phyloP scores from a whole-genome alignment of 2,329 filamentous ascomycete species.

The Pyricularia sp. region DNA sequence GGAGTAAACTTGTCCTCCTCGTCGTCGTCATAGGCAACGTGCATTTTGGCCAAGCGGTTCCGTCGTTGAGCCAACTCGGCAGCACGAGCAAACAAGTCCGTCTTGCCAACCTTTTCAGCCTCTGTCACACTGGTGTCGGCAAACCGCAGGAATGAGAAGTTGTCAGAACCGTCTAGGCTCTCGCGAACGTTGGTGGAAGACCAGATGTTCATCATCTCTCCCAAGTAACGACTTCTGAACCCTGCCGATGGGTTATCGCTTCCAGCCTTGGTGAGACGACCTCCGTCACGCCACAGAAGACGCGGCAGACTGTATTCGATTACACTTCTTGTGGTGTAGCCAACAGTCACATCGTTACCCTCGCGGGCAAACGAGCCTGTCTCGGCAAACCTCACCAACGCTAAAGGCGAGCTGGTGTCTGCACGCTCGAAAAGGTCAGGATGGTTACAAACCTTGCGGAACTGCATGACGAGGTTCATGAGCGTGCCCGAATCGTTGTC shows the following conservation, averaged over 20 bases:
- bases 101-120: constrained; percentile 58
- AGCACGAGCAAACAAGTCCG: constrained; percentile 63
- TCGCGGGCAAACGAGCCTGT: constrained; percentile 93
- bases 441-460: constrained; percentile 98
- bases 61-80: constrained; percentile 36
- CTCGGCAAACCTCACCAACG: constrained; percentile 81
- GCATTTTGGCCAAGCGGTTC: constrained; percentile 56
- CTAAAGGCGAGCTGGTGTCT: constrained; percentile 79
- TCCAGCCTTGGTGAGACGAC: constrained; percentile 65
- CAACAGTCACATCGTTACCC: constrained; percentile 67
- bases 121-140: constrained; percentile 68
- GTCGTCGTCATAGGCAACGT: constrained; percentile 60
- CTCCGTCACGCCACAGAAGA: constrained; percentile 72
- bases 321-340: constrained; percentile 77
- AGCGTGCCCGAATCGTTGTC: constrained; percentile 83
- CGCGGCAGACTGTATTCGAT: constrained; percentile 80
- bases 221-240: constrained; percentile 68
- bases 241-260: constrained; percentile 66
- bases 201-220: constrained; percentile 86
- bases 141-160: constrained; percentile 88
- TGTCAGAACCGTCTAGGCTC: constrained; percentile 49
- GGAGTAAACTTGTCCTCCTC: constrained; percentile 56
- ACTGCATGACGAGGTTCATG: constrained; percentile 99
- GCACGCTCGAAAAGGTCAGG: constrained; percentile 94
- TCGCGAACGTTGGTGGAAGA: constrained; percentile 65